phyloP scores from a whole-genome alignment of 148 eudicot genomes.

The Silene latifolia region DNA sequence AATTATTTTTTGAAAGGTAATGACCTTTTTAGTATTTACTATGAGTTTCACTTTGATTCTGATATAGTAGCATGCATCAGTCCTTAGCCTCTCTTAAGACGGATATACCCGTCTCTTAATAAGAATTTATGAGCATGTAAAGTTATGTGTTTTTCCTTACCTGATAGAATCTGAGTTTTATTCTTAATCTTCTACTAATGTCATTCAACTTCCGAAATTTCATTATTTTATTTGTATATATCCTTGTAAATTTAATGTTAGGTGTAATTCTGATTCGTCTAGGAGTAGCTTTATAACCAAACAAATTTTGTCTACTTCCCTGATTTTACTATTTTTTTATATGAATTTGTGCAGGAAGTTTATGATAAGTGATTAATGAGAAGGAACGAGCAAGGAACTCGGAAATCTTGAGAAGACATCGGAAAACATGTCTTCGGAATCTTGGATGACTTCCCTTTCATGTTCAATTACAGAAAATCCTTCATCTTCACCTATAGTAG shows the following conservation, averaged over 20 bases:
- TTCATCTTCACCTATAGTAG: slow-evolving; percentile 32
- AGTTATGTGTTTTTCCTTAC: too few relatives aligned
- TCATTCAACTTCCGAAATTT: too few relatives aligned
- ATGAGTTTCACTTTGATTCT: not conserved
- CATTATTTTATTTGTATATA: too few relatives aligned
- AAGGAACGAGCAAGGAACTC: not conserved
- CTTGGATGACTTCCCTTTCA: slow-evolving; percentile 67
- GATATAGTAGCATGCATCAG: too few relatives aligned
- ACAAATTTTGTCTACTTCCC: not conserved
- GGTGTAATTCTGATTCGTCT: not conserved
- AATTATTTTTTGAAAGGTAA: too few relatives aligned
- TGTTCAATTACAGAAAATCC: slow-evolving; percentile 46
- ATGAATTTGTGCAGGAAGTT: not conserved
- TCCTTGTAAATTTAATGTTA: not conserved
- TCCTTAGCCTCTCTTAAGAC: too few relatives aligned
- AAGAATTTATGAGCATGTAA: too few relatives aligned
- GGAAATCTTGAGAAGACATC: not conserved
- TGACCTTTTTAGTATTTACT: too few relatives aligned
- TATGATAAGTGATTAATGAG: not conserved
- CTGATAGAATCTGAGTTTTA: not conserved
- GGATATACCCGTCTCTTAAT: too few relatives aligned
- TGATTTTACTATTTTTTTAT: not conserved
- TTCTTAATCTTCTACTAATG: too few relatives aligned
- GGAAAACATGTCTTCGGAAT: slow-evolving; percentile 46
- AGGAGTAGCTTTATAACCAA: not conserved